These are phyloP conservation scores for Radiomyces spectabilis DNA, from an alignment of 192 early-diverging fungal species.

Conservation along the genomic window DNA sequence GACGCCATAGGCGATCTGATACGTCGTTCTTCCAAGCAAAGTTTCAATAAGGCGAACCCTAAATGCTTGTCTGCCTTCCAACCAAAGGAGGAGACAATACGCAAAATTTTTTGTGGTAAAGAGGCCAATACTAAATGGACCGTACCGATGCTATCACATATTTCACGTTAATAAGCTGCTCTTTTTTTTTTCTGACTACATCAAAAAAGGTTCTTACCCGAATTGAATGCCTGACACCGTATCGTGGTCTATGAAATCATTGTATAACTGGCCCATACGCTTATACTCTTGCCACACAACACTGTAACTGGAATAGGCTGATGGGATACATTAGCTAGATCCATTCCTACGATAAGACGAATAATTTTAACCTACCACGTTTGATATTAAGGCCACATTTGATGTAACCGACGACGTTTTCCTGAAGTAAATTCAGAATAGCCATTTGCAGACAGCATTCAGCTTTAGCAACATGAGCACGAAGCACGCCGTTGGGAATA, in stretches of 20 bases:
- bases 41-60: slow-evolving; percentile 39
- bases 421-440: slow-evolving; percentile 37
- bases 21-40: slow-evolving; percentile 35
- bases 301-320: slow-evolving; percentile 41
- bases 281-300: slow-evolving; percentile 40
- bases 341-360: background rate
- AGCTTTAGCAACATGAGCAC: slow-evolving; percentile 42
- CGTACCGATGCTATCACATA: slow-evolving; percentile 21
- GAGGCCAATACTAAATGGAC: slow-evolving; percentile 39
- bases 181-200: too few relatives aligned
- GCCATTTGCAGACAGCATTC: slow-evolving; percentile 39
- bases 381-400: slow-evolving; percentile 43
- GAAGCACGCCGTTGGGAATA: slow-evolving; percentile 44
- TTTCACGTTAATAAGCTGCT: background rate
- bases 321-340: background rate
- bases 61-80: slow-evolving; percentile 45
- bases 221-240: slow-evolving; percentile 41
- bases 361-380: slow-evolving; percentile 28
- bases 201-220: slow-evolving; percentile 24
- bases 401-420: slow-evolving; percentile 44
- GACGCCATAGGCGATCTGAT: slow-evolving; percentile 46
- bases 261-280: slow-evolving; percentile 34
- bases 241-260: slow-evolving; percentile 35
- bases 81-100: slow-evolving; percentile 43
- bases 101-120: slow-evolving; percentile 39